Conservation (phyloP, 2,329 filamentous ascomycete species). For the Tolypocladium sp. region DNA sequence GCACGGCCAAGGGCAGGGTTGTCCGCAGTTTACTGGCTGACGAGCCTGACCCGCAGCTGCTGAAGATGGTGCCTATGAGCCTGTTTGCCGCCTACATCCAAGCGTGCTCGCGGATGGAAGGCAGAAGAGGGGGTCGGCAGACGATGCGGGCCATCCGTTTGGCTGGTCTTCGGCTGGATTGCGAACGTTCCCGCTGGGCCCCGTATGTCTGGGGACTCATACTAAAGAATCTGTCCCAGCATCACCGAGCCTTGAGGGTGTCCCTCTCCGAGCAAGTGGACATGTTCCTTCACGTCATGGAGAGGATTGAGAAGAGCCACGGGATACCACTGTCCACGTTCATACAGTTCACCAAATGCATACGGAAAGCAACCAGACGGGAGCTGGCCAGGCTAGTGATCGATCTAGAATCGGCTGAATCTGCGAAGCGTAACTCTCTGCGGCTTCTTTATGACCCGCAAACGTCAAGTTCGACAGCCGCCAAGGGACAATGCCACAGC, state of each 20-base stretch:
- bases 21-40: slow-evolving; percentile 10
- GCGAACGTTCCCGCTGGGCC: slow-evolving; percentile 15
- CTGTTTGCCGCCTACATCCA: slow-evolving; percentile 42
- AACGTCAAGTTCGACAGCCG: neutral
- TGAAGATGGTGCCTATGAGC: slow-evolving; percentile 16
- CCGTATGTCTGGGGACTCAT: slow-evolving; percentile 23
- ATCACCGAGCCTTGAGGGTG: slow-evolving; percentile 16
- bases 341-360: slow-evolving; percentile 11
- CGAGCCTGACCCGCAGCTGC: slow-evolving; percentile 11
- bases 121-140: slow-evolving; percentile 11
- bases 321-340: slow-evolving; percentile 11
- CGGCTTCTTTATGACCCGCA: slow-evolving; percentile 1
- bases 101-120: slow-evolving; percentile 13
- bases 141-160: slow-evolving; percentile 22
- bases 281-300: slow-evolving; percentile 15
- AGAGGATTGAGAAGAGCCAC: slow-evolving; percentile 16
- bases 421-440: slow-evolving; percentile 2
- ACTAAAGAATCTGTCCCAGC: slow-evolving; percentile 22
- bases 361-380: slow-evolving; percentile 11
- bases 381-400: slow-evolving; percentile 12
- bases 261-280: slow-evolving; percentile 19
- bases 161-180: slow-evolving; percentile 14
- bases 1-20: slow-evolving; percentile 11
- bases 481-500: neutral
- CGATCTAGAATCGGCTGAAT: slow-evolving; percentile 6